Percentiles rank a stretch among this genome's conserved stretches.
These are phyloP conservation scores for Xylaria bambusicola DNA, from an alignment of 495 filamentous ascomycete genomes.

Conservation along the genomic window DNA sequence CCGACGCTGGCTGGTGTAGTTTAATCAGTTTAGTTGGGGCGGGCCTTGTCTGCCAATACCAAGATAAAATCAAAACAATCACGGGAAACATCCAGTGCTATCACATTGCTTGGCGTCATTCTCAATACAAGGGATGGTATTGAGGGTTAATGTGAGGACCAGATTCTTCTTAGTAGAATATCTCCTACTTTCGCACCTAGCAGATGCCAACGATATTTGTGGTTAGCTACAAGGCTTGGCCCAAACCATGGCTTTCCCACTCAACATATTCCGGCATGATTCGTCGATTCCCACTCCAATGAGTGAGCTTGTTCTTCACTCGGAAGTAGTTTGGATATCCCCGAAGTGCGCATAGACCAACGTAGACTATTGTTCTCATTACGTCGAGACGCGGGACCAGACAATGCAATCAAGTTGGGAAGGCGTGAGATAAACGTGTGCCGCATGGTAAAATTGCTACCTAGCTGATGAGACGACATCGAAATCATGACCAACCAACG, in stretches of 20 bases:
- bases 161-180: neutral
- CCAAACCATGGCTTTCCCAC: too few relatives aligned
- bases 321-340: neutral
- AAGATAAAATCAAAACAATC: neutral
- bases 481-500: slow-evolving; percentile 25
- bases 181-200: neutral
- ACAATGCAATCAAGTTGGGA: slow-evolving; percentile 2
- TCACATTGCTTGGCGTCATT: slow-evolving; percentile 1
- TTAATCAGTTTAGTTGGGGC: too few relatives aligned
- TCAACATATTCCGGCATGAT: too few relatives aligned
- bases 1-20: too few relatives aligned
- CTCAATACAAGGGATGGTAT: neutral
- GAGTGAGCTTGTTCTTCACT: neutral
- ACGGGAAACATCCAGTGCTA: neutral
- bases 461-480: slow-evolving; percentile 23
- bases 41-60: too few relatives aligned
- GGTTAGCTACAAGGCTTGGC: too few relatives aligned
- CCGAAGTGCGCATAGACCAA: neutral
- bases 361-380: neutral
- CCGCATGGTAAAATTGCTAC: slow-evolving; percentile 22
- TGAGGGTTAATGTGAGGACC: neutral
- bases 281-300: too few relatives aligned
- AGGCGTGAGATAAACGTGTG: slow-evolving; percentile 16
- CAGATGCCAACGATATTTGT: neutral
- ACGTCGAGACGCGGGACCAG: neutral